phyloP scores from a whole-genome alignment of 2,329 filamentous ascomycete species.

The Mariannaea elegans region DNA sequence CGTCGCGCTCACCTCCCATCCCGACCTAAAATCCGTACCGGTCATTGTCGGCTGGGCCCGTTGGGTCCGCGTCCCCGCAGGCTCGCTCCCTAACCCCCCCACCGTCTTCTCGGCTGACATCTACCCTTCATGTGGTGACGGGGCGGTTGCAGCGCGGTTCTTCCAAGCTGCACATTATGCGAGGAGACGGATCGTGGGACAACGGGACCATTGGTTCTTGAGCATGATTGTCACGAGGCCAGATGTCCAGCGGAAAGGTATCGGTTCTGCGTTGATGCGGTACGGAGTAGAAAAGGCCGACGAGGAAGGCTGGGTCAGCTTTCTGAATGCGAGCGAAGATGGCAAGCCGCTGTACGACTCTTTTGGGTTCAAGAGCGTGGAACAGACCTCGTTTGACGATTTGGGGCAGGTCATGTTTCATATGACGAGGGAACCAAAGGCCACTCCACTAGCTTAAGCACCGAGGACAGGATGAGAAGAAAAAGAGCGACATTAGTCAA shows the following conservation, averaged over 20 bases:
- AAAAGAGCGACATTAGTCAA: too few species aligned
- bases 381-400: slow-evolving; percentile 31
- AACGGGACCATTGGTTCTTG: slow-evolving; percentile 44
- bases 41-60: slow-evolving; percentile 44
- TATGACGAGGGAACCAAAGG: slow-evolving; percentile 39
- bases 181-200: slow-evolving; percentile 34
- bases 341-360: slow-evolving; percentile 42
- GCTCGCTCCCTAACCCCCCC: slow-evolving; percentile 21
- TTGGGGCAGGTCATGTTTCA: slow-evolving; percentile 38
- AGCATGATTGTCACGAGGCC: slow-evolving; percentile 44
- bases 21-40: background rate
- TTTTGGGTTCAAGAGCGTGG: slow-evolving; percentile 41
- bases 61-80: slow-evolving; percentile 44
- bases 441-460: too few species aligned
- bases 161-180: slow-evolving; percentile 46
- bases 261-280: slow-evolving; percentile 45
- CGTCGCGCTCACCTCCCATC: slow-evolving; percentile 35
- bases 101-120: slow-evolving; percentile 34
- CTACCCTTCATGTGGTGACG: slow-evolving; percentile 39
- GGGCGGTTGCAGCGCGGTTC: slow-evolving; percentile 50
- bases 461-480: too few species aligned
- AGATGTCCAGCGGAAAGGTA: slow-evolving; percentile 43
- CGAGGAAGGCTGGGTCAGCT: slow-evolving; percentile 39
- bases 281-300: slow-evolving; percentile 45
- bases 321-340: slow-evolving; percentile 40